Evolutionary conservation across 2,329 filamentous ascomycete genomes (phyloP).

Genomic region (Cucurbitaria berberidis): DNA sequence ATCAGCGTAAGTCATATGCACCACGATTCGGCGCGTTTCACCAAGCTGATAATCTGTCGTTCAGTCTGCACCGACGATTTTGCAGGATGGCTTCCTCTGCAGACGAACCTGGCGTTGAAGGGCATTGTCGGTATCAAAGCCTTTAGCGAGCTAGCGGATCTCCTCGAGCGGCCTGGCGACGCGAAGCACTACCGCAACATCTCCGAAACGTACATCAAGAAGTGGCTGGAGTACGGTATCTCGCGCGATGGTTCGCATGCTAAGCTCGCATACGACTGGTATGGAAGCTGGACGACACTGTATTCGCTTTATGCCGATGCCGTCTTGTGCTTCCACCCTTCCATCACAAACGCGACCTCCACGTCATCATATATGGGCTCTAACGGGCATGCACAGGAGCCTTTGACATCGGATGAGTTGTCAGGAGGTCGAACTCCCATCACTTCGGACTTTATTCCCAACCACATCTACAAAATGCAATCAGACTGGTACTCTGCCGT

Average conservation of each 20-base stretch:
- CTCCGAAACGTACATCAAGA: slow-evolving; percentile 69
- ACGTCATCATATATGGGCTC: slow-evolving; percentile 5
- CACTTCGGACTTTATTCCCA: slow-evolving; percentile 68
- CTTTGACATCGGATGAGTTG: slow-evolving; percentile 20
- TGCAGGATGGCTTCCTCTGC: slow-evolving; percentile 76
- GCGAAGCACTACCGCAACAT: slow-evolving; percentile 67
- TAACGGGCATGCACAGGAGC: slow-evolving; percentile 21
- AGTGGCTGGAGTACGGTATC: slow-evolving; percentile 75
- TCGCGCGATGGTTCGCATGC: slow-evolving; percentile 73
- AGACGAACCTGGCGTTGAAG: slow-evolving; percentile 83
- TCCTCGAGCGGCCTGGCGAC: slow-evolving; percentile 65
- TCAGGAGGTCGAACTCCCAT: slow-evolving; percentile 33
- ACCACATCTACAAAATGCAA: slow-evolving; percentile 77
- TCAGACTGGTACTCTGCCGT: slow-evolving; percentile 81
- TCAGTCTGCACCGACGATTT: slow-evolving; percentile 82
- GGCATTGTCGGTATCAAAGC: slow-evolving; percentile 82
- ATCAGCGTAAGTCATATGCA: slow-evolving; percentile 62
- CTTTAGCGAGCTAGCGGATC: slow-evolving; percentile 72
- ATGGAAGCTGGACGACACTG: slow-evolving; percentile 81
- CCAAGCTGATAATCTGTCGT: slow-evolving; percentile 7
- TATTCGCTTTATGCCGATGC: slow-evolving; percentile 86
- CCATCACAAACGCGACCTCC: slow-evolving; percentile 48
- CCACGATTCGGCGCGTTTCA: background rate
- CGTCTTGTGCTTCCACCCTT: slow-evolving; percentile 78
- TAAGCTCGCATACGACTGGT: slow-evolving; percentile 80